A percentile compares a stretch with the other conserved stretches of the same genome.
Evolutionary conservation across 768 basidiomycete species (phyloP).

Genomic region (Piloderma croceum): DNA sequence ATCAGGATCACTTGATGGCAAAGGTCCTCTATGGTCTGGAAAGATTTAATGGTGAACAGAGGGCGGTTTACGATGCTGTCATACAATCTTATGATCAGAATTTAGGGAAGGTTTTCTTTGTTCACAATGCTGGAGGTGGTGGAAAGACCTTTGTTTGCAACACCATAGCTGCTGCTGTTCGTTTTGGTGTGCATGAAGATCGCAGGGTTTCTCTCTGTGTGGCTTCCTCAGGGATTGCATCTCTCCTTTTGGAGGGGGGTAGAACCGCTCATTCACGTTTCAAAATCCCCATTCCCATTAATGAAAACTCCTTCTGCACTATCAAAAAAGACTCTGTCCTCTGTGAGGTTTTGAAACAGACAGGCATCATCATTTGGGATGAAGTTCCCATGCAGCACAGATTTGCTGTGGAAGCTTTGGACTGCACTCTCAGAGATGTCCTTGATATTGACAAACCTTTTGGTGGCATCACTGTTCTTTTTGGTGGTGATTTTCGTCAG

Average conservation of each 20-base stretch:
- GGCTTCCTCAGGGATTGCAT: slow-evolving; percentile 46
- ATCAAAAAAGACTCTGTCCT: slow-evolving; percentile 28
- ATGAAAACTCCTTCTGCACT: slow-evolving; percentile 25
- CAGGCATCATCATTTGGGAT: too few species aligned
- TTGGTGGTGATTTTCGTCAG: slow-evolving; percentile 40
- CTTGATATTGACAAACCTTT: slow-evolving; percentile 20
- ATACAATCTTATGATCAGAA: slow-evolving; percentile 18
- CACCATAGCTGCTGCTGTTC: slow-evolving; percentile 38
- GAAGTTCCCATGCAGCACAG: slow-evolving; percentile 32
- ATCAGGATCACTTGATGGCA: too few species aligned
- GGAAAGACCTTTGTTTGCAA: too few species aligned
- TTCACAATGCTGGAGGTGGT: slow-evolving; percentile 38
- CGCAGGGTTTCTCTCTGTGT: slow-evolving; percentile 39
- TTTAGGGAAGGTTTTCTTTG: slow-evolving; percentile 27
- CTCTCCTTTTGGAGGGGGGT: slow-evolving; percentile 38
- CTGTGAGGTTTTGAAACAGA: slow-evolving; percentile 28
- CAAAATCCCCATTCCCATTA: slow-evolving; percentile 38
- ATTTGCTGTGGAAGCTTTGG: slow-evolving; percentile 27
- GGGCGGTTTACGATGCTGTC: slow-evolving; percentile 22
- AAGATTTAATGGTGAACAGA: slow-evolving; percentile 29
- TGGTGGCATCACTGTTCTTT: slow-evolving; percentile 32
- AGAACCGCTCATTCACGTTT: slow-evolving; percentile 44
- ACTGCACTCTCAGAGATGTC: slow-evolving; percentile 26
- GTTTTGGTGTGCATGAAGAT: slow-evolving; percentile 19
- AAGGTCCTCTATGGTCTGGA: too few species aligned